Evolutionary conservation across 148 eudicot genomes (phyloP).

Genomic region (Vaccinium vitisidaea): DNA sequence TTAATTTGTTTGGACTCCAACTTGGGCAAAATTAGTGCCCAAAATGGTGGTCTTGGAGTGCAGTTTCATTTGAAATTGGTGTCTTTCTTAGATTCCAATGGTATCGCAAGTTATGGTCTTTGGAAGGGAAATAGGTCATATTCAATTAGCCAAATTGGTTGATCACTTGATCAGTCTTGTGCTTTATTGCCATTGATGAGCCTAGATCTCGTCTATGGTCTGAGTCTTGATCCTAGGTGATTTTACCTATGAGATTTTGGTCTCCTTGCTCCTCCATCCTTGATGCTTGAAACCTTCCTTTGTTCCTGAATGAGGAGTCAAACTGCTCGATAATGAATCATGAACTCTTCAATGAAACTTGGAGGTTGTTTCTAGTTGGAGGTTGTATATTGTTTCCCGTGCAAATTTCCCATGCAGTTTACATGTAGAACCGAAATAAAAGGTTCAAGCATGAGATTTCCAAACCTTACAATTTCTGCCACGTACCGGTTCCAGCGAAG

Average conservation of each 20-base stretch:
- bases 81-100: neutral
- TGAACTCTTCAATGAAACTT: neutral
- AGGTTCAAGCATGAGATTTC: neutral
- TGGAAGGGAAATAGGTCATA: neutral
- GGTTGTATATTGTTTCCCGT: neutral
- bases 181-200: neutral
- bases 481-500: neutral
- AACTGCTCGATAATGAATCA: neutral
- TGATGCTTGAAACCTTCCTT: neutral
- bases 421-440: neutral
- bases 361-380: neutral
- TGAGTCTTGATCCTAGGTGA: neutral
- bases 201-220: neutral
- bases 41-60: neutral
- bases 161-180: neutral
- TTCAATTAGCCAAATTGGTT: neutral
- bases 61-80: neutral
- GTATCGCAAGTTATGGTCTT: neutral
- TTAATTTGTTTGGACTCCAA: neutral
- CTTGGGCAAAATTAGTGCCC: neutral
- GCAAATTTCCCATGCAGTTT: neutral
- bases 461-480: neutral
- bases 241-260: neutral
- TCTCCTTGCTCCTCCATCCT: constrained; percentile 5
- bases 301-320: neutral